phyloP scores from a whole-genome alignment of 73 alveolate species.

The Diophrys sp. region DNA sequence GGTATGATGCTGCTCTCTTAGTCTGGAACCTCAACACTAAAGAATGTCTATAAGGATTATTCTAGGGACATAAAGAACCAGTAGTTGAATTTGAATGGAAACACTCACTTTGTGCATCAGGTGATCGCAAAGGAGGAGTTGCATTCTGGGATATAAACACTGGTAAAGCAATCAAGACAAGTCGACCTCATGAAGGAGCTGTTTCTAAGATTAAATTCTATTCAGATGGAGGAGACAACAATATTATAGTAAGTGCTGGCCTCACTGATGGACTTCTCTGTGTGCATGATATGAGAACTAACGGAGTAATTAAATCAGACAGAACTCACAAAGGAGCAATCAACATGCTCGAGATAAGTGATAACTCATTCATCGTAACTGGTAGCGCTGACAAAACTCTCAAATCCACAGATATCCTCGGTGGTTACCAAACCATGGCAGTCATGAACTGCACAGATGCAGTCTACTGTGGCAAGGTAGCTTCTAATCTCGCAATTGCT shows the following conservation, averaged over 20 bases:
- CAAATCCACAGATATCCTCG: conserved; percentile 76
- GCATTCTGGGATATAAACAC: conserved; percentile 92
- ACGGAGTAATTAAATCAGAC: conserved; percentile 67
- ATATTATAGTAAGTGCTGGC: conserved; percentile 89
- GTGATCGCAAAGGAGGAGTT: conserved; percentile 89
- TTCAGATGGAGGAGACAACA: conserved; percentile 88
- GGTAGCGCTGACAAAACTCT: conserved; percentile 96
- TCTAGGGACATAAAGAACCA: conserved; percentile 93
- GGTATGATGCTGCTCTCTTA: conserved; percentile 82
- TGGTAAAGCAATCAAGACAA: conserved; percentile 68
- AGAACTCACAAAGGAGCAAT: conserved; percentile 94
- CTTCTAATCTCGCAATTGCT: conserved; percentile 86
- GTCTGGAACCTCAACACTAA: conserved; percentile 80
- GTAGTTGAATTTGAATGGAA: conserved; percentile 93
- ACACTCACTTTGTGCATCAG: conserved; percentile 86
- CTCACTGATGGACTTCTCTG: conserved; percentile 88
- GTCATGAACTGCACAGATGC: conserved; percentile 92
- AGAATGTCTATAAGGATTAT: conserved; percentile 58
- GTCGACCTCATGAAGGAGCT: conserved; percentile 85
- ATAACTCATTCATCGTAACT: conserved; percentile 75
- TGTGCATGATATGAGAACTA: conserved; percentile 92
- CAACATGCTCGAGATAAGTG: conserved; percentile 69
- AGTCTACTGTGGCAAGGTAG: conserved; percentile 91
- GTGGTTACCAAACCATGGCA: conserved; percentile 82
- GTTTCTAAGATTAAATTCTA: conserved; percentile 81